These are phyloP conservation scores for Grifola frondosa DNA, from an alignment of 1,284 basidiomycete species.

Conservation along the genomic window DNA sequence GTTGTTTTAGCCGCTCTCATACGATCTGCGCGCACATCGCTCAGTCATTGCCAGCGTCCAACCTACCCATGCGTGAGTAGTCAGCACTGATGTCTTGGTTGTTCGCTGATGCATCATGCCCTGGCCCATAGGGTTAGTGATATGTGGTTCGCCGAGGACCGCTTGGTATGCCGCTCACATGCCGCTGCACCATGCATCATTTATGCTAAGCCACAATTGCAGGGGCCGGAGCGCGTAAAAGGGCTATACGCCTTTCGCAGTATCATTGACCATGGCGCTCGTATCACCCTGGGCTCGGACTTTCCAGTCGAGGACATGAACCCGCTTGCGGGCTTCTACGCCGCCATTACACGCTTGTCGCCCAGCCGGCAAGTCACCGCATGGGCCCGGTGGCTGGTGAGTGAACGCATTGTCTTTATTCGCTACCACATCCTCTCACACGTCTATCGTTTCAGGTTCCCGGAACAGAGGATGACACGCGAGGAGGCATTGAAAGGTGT, in stretches of 20 bases:
- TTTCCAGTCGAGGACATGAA: conserved; percentile 86
- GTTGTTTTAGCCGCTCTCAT: conserved; percentile 7
- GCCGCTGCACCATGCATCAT: conserved; percentile 4
- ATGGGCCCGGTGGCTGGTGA: conserved; percentile 82
- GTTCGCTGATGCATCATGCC: not conserved
- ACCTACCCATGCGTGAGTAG: conserved; percentile 81
- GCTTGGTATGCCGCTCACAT: conserved; percentile 54
- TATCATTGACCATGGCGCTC: conserved; percentile 59
- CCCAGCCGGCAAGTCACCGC: conserved; percentile 74
- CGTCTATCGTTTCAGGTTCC: conserved; percentile 55
- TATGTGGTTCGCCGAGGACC: conserved; percentile 87
- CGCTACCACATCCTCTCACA: conserved; percentile 1
- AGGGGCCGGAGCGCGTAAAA: conserved; percentile 83
- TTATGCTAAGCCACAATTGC: not conserved
- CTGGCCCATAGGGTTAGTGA: conserved; percentile 62
- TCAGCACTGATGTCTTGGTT: not conserved
- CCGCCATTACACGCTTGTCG: conserved; percentile 78
- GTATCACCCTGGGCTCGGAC: conserved; percentile 80
- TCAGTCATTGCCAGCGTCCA: conserved; percentile 79
- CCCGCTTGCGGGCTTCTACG: conserved; percentile 79
- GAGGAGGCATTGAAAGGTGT: conserved; percentile 69
- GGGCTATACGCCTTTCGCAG: conserved; percentile 86
- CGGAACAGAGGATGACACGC: conserved; percentile 75
- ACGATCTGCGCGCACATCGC: conserved; percentile 4
- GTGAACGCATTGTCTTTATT: conserved; percentile 17